Evolutionary conservation across 345 rosid genomes (phyloP), one percentile per base, ranked within the genome.

Genomic region (Xanthoceras sorbifolium): DNA sequence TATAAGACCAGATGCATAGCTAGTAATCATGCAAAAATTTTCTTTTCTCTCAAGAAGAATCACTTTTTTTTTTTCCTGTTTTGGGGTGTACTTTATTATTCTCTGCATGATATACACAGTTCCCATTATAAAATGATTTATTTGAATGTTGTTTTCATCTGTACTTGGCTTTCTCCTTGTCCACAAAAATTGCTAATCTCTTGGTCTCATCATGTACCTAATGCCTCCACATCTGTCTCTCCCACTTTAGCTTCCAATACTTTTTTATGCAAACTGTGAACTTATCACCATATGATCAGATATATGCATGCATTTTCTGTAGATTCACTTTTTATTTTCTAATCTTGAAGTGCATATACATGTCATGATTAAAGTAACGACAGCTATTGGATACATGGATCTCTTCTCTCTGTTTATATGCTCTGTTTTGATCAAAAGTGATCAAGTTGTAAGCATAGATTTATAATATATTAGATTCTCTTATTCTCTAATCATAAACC

Each of bases 401-500:
- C 2, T 48, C 14, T 9, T 42, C 25, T 44, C 42, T 15, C 12
- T 11, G 63, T 44, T 50, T 68, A 28, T 69, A 29, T 29, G 52
- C 61, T 18, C n/a, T n/a, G 6, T 17, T 52, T 48, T 71, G 28
- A 54, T 71, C 42, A 0, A 36, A 7, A 38, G 20, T 28, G 74
- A 29, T 17, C 9, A 44, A 40, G 31, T 17, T 7, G 3, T 18
- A 20, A 22, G 18, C 44, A 34, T 14, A 48, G 8, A 10, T 40
- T 48, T 18, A 0, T 14, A 48, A 68, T 25, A 68, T 9, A 17
- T 4, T 20, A 57, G 72, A 64, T 67, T 69, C 62, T 31, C 70
- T 71, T 14, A 54, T 50, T 67, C 67, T 69, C 32, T 74, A 78
- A 76, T 76, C 68, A 78, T 73, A 25, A 48, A 44, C 38, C 25